Conservation (phyloP, 768 basidiomycete genomes). For the Termitomyces sp. region DNA sequence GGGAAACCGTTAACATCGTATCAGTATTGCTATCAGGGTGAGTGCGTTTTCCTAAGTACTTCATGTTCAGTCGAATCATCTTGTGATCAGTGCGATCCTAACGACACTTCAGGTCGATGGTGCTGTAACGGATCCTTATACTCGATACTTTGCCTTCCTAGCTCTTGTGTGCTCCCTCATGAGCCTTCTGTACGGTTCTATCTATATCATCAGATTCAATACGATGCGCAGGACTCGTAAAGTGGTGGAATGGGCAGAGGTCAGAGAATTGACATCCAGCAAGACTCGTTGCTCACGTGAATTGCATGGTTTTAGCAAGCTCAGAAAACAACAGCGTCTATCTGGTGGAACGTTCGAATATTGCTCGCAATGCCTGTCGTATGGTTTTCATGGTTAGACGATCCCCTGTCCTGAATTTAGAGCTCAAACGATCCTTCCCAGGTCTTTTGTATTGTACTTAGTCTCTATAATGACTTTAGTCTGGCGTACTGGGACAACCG, state of each 20-base stretch:
- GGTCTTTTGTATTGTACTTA: slow-evolving; percentile 67
- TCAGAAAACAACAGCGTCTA: slow-evolving; percentile 24
- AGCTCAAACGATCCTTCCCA: slow-evolving; percentile 14
- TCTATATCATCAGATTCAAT: slow-evolving; percentile 56
- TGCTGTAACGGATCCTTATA: slow-evolving; percentile 44
- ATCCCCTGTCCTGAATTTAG: no score
- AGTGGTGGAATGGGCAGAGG: slow-evolving; percentile 58
- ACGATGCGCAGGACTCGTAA: slow-evolving; percentile 59
- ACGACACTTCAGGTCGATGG: slow-evolving; percentile 17
- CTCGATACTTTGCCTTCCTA: slow-evolving; percentile 44
- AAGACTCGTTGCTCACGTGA: background rate
- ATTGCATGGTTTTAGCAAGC: slow-evolving; percentile 41
- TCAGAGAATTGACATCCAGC: slow-evolving; percentile 9
- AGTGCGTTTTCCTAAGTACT: background rate
- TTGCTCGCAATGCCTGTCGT: slow-evolving; percentile 58
- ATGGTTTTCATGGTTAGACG: slow-evolving; percentile 62
- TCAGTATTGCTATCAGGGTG: slow-evolving; percentile 17
- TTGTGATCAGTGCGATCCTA: slow-evolving; percentile 13
- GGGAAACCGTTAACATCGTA: slow-evolving; percentile 18
- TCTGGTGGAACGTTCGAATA: slow-evolving; percentile 58
- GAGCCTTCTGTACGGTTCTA: slow-evolving; percentile 54
- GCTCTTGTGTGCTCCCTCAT: slow-evolving; percentile 52
- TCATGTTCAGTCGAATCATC: background rate
- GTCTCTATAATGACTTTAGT: slow-evolving; percentile 59
- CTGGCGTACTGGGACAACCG: slow-evolving; percentile 58